A percentile compares a stretch with the other conserved stretches of the same genome.
phyloP scores from a whole-genome alignment of 2,329 filamentous ascomycete genomes.

The Huntiella omanensis region DNA sequence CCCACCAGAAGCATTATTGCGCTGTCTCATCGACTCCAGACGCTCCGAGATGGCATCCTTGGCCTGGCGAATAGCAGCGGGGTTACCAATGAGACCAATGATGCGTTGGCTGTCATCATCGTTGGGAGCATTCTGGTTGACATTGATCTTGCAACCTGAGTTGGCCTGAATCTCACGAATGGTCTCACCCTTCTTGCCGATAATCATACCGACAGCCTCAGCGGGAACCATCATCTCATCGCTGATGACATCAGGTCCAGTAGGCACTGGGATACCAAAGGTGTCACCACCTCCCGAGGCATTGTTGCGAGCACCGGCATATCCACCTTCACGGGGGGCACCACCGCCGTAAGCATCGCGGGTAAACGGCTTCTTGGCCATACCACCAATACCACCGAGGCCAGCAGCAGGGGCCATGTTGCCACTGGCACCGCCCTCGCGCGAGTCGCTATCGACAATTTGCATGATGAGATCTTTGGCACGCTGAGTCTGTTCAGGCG shows the following conservation, averaged over 20 bases:
- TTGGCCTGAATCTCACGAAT: constrained; percentile 83
- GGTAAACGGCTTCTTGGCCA: constrained; percentile 12
- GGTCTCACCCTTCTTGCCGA: constrained; percentile 83
- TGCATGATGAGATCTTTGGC: constrained; percentile 83
- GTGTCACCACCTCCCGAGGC: constrained; percentile 18
- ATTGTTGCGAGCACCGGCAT: constrained; percentile 10
- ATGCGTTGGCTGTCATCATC: constrained; percentile 53
- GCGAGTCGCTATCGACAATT: constrained; percentile 80
- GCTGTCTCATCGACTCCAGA: constrained; percentile 42
- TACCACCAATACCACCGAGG: constrained; percentile 16
- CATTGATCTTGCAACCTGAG: constrained; percentile 88
- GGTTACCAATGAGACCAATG: constrained; percentile 65
- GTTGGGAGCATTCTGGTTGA: constrained; percentile 58
- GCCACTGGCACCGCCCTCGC: constrained; percentile 26
- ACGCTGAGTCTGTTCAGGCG: constrained; percentile 50
- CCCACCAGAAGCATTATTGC: background rate
- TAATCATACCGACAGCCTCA: constrained; percentile 90
- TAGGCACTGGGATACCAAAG: constrained; percentile 10
- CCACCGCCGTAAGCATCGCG: constrained; percentile 5
- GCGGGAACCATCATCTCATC: constrained; percentile 75
- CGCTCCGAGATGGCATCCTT: constrained; percentile 81
- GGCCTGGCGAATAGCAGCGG: constrained; percentile 59
- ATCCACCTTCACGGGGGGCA: constrained; percentile 13
- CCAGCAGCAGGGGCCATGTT: constrained; percentile 14
- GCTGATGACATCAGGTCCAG: constrained; percentile 47